phyloP scores from a whole-genome alignment of 2,329 filamentous ascomycete species.

The Grosmannia clavigera region DNA sequence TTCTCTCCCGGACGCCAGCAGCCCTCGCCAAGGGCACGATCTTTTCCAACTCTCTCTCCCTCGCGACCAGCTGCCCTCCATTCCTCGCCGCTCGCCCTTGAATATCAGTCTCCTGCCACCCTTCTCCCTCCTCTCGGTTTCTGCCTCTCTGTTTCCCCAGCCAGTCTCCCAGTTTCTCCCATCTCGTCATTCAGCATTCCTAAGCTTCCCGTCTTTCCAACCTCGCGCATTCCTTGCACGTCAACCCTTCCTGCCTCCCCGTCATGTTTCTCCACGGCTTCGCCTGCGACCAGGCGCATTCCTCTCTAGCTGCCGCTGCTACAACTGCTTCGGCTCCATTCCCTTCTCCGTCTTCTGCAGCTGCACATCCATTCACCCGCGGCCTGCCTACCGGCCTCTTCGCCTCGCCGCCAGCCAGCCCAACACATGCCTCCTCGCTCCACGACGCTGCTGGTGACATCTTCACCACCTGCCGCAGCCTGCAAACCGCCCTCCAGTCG shows the following conservation, averaged over 20 bases:
- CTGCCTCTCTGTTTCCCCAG: background rate
- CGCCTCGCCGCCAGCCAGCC: conserved; percentile 47
- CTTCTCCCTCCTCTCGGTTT: background rate
- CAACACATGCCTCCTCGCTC: conserved; percentile 28
- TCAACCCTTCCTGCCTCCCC: too few relatives aligned
- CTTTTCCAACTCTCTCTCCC: background rate
- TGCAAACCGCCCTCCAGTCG: conserved; percentile 41
- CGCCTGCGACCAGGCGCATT: conserved; percentile 10
- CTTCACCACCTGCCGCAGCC: conserved; percentile 46
- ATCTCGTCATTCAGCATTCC: background rate
- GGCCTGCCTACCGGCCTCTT: conserved; percentile 16
- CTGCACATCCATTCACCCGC: background rate
- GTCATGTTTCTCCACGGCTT: conserved; percentile 11
- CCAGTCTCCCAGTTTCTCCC: background rate
- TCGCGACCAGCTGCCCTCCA: background rate
- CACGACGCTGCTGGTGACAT: conserved; percentile 39
- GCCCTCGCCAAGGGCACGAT: background rate
- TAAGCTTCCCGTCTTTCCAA: background rate
- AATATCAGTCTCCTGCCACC: background rate
- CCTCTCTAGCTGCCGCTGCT: background rate
- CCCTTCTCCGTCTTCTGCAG: background rate
- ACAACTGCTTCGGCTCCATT: background rate
- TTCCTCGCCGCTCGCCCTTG: background rate
- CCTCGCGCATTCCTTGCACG: background rate
- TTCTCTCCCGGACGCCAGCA: too few relatives aligned